Conservation (phyloP, 352 stramenopile genomes). For the Phytophthora uliginosa region DNA sequence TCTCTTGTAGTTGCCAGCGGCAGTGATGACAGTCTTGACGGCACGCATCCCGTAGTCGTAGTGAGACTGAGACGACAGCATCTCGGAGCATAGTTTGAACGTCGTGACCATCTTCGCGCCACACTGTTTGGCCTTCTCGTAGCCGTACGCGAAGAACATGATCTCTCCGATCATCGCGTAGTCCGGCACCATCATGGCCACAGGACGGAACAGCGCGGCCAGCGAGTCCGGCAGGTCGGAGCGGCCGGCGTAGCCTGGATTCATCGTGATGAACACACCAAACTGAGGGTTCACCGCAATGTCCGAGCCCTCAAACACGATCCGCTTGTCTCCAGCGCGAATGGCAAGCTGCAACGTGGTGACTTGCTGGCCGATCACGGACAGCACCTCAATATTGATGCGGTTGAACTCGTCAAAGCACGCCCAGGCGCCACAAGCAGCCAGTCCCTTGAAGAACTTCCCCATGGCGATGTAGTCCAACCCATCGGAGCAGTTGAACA, state of each 20-base stretch:
- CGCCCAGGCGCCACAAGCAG: constrained; percentile 94
- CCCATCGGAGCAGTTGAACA: constrained; percentile 97
- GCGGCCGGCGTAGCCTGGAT: constrained; percentile 95
- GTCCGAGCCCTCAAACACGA: constrained; percentile 96
- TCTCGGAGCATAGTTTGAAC: constrained; percentile 96
- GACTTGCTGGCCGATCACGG: constrained; percentile 88
- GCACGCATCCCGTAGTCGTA: constrained; percentile 98
- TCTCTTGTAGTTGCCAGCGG: constrained; percentile 96
- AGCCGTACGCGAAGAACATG: constrained; percentile 97
- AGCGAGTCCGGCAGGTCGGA: constrained; percentile 97
- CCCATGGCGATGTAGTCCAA: constrained; percentile 97
- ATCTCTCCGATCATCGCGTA: constrained; percentile 97
- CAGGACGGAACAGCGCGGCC: constrained; percentile 95
- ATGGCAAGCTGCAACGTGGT: constrained; percentile 92
- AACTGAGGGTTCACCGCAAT: constrained; percentile 96
- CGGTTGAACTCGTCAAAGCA: constrained; percentile 98
- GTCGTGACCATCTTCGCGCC: constrained; percentile 97
- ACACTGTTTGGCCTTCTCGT: constrained; percentile 94
- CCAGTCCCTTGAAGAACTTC: constrained; percentile 95
- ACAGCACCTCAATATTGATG: constrained; percentile 96
- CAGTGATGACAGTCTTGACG: constrained; percentile 97
- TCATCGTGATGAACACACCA: constrained; percentile 97
- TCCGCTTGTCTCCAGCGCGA: constrained; percentile 86
- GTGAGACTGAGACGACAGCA: constrained; percentile 95
- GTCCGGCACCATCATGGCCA: constrained; percentile 98